Evolutionary conservation across 352 stramenopile genomes (phyloP), one percentile per base, ranked within the genome.

Genomic region (Phytopythium ostracodes): DNA sequence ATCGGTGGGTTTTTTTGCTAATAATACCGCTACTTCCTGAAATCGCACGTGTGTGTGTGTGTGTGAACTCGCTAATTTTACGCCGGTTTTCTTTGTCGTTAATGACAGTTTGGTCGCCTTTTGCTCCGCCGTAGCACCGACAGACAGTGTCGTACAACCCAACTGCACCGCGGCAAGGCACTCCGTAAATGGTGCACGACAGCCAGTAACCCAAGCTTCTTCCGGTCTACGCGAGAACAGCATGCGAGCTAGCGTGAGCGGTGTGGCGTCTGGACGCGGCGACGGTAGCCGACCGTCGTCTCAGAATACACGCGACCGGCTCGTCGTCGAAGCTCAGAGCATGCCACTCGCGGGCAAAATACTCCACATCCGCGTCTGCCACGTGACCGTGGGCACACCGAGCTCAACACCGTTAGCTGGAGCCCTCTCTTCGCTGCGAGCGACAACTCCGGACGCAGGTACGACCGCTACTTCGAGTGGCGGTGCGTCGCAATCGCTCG

Each of bases 291-390:
- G 55, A 5, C 40, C 55, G 17, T 60, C 55, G 24, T 60, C 55
- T 38, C 38, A 59, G 36, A 36, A 22, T 40, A 17, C 33, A 38
- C 57, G 33, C 49, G 70, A 70, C 11, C 56, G 67, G 40, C 56
- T 84, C n/a, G 59, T 84, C 17, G 62, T 82, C 35, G 62, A 80
- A 27, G 65, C 72, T 36, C 60, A 70, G 17, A 61, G 74, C 38
- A 68, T 80, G 20, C 44, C 65, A 20, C 60, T 84, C 20, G 71
- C 66, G n/a, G 66, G 63, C 25, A 76, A 72, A 51, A 17, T 80
- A 14, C 59, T 80, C 9, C 60, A 65, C 15, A 68, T 82, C 52
- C 60, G 66, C 27, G 69, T 84, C 27, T 74, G 73, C 24, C 68
- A 84, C 43, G 53, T 82, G 12, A 38, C 2, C 2, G 55, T 7